A percentile compares a stretch with the other conserved stretches of the same genome.
Evolutionary conservation across 148 eudicot genomes (phyloP).

Genomic region (Mesembryanthemum crystallinum): DNA sequence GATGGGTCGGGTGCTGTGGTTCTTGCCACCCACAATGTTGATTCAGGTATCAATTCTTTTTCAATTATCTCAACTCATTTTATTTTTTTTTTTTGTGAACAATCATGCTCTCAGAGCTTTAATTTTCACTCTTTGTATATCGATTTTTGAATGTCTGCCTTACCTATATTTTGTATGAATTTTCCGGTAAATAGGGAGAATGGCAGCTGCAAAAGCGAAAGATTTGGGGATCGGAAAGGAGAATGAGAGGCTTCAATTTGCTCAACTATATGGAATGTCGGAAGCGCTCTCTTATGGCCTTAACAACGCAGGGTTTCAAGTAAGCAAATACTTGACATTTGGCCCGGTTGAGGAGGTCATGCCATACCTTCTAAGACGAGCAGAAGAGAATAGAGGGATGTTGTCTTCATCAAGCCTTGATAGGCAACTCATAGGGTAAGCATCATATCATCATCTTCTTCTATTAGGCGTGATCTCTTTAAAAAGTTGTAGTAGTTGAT

Average conservation of each 20-base stretch:
- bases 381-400: constrained; percentile 66
- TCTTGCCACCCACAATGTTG: constrained; percentile 66
- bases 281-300: constrained; percentile 53
- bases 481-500: no score
- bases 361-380: constrained; percentile 67
- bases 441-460: no score
- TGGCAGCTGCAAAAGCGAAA: no score
- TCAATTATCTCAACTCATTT: no score
- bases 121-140: no score
- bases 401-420: constrained; percentile 51
- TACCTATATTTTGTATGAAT: constrained; percentile 8
- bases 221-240: constrained; percentile 41
- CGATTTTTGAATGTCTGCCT: no score
- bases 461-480: no score
- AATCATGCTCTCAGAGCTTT: no score
- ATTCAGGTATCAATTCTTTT: constrained; percentile 45
- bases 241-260: constrained; percentile 47
- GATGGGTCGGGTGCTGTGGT: constrained; percentile 48
- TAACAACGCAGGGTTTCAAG: constrained; percentile 59
- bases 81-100: no score
- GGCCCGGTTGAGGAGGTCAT: constrained; percentile 36
- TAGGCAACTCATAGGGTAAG: constrained; percentile 55
- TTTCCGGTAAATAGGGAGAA: no score
- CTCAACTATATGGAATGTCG: constrained; percentile 72
- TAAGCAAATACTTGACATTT: no score